Evolutionary conservation across 768 basidiomycete genomes (phyloP).

Genomic region (Lentinula aciculospora): DNA sequence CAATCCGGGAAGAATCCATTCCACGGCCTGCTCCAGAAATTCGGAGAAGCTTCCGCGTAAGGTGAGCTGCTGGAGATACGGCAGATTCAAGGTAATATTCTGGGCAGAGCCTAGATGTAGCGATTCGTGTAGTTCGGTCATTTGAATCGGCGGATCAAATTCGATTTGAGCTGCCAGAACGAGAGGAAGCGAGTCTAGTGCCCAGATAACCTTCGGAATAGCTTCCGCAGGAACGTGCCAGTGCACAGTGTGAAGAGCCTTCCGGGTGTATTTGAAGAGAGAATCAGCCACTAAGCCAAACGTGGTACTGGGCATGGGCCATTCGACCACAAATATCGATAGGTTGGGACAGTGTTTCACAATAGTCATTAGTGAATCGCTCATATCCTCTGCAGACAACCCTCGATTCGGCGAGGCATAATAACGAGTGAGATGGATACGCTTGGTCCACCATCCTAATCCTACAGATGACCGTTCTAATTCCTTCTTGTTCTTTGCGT

Average conservation of each 20-base stretch:
- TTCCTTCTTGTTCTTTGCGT: not conserved
- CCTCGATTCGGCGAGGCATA: slow-evolving; percentile 28
- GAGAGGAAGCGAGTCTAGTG: slow-evolving; percentile 54
- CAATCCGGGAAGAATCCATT: slow-evolving; percentile 63
- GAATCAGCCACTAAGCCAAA: slow-evolving; percentile 65
- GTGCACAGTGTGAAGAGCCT: slow-evolving; percentile 53
- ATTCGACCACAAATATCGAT: slow-evolving; percentile 66
- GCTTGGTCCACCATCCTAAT: slow-evolving; percentile 61
- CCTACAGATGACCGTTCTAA: not conserved
- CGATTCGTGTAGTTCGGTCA: slow-evolving; percentile 34
- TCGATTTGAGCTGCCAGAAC: slow-evolving; percentile 55
- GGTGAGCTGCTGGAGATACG: slow-evolving; percentile 56
- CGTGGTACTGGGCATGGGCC: slow-evolving; percentile 45
- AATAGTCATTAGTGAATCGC: slow-evolving; percentile 50
- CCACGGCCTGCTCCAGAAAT: slow-evolving; percentile 63
- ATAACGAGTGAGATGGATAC: slow-evolving; percentile 65
- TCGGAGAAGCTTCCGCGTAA: slow-evolving; percentile 56
- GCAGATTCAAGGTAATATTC: slow-evolving; percentile 47
- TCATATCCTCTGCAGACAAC: slow-evolving; percentile 41
- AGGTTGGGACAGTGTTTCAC: slow-evolving; percentile 67
- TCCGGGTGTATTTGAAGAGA: slow-evolving; percentile 43
- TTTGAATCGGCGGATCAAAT: slow-evolving; percentile 28
- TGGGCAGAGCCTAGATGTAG: slow-evolving; percentile 57
- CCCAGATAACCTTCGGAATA: slow-evolving; percentile 67
- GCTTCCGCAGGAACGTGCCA: slow-evolving; percentile 52